These are phyloP conservation scores for Verticillium longisporum DNA, from an alignment of 2,329 filamentous ascomycete species.

Conservation along the genomic window DNA sequence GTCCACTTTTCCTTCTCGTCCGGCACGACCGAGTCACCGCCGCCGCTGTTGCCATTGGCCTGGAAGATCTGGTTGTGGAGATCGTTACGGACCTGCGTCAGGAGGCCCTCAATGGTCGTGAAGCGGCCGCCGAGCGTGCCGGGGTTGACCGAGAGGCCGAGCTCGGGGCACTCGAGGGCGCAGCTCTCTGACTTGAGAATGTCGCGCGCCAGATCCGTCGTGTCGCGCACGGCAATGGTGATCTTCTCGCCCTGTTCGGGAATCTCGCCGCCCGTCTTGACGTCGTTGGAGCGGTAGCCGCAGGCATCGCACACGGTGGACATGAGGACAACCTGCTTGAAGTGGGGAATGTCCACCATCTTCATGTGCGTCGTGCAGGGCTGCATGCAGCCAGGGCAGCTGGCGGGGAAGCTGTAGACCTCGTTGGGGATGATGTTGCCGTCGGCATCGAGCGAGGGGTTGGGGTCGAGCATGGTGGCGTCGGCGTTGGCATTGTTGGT, in stretches of 20 bases:
- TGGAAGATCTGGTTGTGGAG: conserved; percentile 85
- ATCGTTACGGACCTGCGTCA: conserved; percentile 89
- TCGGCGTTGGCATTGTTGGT: conserved; percentile 44
- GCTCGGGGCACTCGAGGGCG: conserved; percentile 76
- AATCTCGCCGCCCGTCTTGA: conserved; percentile 93
- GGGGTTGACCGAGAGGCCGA: conserved; percentile 80
- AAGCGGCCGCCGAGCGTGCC: conserved; percentile 94
- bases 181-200: conserved; percentile 97
- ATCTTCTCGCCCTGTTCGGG: conserved; percentile 82
- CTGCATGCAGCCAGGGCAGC: conserved; percentile 85
- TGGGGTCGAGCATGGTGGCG: conserved; percentile 35
- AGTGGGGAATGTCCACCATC: conserved; percentile 96
- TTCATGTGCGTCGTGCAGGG: conserved; percentile 92
- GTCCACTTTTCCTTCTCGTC: conserved; percentile 68
- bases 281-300: conserved; percentile 91
- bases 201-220: conserved; percentile 72
- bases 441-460: conserved; percentile 35
- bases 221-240: conserved; percentile 61
- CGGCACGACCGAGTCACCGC: conserved; percentile 68
- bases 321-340: conserved; percentile 96
- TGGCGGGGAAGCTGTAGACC: conserved; percentile 87
- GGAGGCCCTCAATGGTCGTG: conserved; percentile 89
- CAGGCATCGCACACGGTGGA: conserved; percentile 87
- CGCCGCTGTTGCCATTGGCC: conserved; percentile 44
- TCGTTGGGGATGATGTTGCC: conserved; percentile 89